phyloP scores from a whole-genome alignment of 768 basidiomycete species.

The Hericium coralloides region DNA sequence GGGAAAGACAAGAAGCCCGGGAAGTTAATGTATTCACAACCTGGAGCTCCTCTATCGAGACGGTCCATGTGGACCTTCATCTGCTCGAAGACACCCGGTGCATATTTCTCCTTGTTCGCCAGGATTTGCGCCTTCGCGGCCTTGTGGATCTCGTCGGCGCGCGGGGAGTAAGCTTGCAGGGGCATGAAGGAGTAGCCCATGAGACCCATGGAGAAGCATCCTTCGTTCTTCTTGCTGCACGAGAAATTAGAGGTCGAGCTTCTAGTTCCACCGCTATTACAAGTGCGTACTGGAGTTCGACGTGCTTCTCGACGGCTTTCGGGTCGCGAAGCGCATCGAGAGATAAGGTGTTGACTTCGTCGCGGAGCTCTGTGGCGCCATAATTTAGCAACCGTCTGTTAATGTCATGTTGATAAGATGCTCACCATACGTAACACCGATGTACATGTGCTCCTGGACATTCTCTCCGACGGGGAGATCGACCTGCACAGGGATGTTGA shows the following conservation, averaged over 20 bases:
- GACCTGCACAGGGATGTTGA: slow-evolving; percentile 9
- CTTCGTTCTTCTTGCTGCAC: neutral
- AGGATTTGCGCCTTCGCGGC: slow-evolving; percentile 2
- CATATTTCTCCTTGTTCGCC: neutral
- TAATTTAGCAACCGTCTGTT: neutral
- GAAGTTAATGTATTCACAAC: neutral
- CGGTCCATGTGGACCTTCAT: slow-evolving; percentile 5
- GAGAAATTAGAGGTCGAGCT: neutral
- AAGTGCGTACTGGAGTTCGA: slow-evolving; percentile 5
- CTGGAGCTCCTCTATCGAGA: slow-evolving; percentile 1
- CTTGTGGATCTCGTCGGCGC: slow-evolving; percentile 1
- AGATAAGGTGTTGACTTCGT: slow-evolving; percentile 4
- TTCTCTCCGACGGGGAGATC: slow-evolving; percentile 13
- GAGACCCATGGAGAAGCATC: neutral
- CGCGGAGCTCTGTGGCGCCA: slow-evolving; percentile 1
- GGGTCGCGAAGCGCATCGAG: slow-evolving; percentile 4
- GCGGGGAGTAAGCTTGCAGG: neutral
- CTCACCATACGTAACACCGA: neutral
- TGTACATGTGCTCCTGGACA: slow-evolving; percentile 8
- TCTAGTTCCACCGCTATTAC: neutral
- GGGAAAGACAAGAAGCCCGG: neutral
- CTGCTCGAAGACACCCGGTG: slow-evolving; percentile 6
- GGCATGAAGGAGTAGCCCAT: slow-evolving; percentile 3
- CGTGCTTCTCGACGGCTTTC: slow-evolving; percentile 2
- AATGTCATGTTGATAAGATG: neutral